phyloP scores from a whole-genome alignment of 176 grass and related monocot species.

The Bolboschoenus planiculmis region DNA sequence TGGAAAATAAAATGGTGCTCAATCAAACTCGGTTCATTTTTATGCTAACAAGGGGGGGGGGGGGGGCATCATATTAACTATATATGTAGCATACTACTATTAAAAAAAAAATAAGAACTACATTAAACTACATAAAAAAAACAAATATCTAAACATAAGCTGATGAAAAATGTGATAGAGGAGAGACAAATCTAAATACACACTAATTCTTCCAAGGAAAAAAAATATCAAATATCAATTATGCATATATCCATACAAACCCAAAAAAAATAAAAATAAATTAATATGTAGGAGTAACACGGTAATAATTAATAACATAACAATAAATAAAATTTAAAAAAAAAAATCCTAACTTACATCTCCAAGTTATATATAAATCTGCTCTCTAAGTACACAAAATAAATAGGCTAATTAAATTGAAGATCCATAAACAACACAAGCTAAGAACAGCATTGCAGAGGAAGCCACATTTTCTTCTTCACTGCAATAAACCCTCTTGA shows the following conservation, averaged over 20 bases:
- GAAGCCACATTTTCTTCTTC: conserved; percentile 61
- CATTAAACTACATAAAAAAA: neutral
- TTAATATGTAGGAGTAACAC: neutral
- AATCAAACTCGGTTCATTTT: neutral
- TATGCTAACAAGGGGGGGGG: neutral
- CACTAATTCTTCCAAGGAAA: neutral
- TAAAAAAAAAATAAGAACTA: neutral
- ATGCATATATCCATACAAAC: conserved; percentile 1
- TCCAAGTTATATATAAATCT: neutral
- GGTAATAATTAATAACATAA: too few species aligned
- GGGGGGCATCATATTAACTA: neutral
- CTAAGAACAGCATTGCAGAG: conserved; percentile 71
- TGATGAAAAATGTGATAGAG: neutral
- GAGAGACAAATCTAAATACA: neutral
- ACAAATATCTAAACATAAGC: neutral
- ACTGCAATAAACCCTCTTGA: conserved; percentile 86
- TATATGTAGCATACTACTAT: neutral
- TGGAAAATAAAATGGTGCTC: neutral
- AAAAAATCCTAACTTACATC: neutral
- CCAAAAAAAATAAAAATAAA: neutral
- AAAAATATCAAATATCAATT: neutral
- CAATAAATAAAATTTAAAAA: too few species aligned
- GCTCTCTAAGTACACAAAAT: neutral
- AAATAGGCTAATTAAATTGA: conserved; percentile 5
- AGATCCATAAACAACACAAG: conserved; percentile 58